phyloP scores from a whole-genome alignment of 225 moss, liverwort and hornwort species.

The Neckera pumila region DNA sequence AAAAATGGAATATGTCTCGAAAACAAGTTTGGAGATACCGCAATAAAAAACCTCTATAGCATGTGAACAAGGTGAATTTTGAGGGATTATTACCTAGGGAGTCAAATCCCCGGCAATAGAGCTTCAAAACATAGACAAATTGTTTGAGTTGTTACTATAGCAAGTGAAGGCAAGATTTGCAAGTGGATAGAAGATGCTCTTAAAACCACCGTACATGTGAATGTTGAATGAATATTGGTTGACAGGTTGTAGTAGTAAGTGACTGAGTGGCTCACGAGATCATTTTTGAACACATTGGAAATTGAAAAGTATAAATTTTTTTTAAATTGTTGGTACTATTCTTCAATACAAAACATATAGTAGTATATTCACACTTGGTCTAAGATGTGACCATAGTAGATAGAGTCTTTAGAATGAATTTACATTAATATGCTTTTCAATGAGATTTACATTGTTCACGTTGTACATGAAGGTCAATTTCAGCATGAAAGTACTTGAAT shows the following conservation, averaged over 20 bases:
- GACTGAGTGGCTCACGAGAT: too few species aligned
- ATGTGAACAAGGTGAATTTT: background rate
- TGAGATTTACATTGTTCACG: background rate
- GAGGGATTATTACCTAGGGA: accelerated
- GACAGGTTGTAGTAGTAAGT: too few species aligned
- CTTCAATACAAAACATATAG: background rate
- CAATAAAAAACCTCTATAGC: background rate
- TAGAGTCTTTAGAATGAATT: background rate
- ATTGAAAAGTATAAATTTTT: background rate
- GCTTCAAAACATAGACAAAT: background rate
- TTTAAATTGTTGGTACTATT: background rate
- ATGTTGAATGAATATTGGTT: background rate
- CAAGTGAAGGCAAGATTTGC: accelerated
- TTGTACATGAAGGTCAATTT: background rate
- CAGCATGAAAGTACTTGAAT: background rate
- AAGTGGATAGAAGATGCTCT: accelerated
- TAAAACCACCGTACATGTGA: background rate
- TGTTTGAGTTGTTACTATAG: accelerated
- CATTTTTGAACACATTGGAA: background rate
- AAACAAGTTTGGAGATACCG: accelerated
- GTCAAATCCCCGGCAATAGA: accelerated
- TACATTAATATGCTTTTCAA: background rate
- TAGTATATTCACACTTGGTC: background rate
- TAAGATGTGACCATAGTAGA: background rate
- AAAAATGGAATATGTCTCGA: background rate